Evolutionary conservation across 352 stramenopile species (phyloP), one percentile per base, ranked within the genome.

Genomic region (Phytophthora constricta): DNA sequence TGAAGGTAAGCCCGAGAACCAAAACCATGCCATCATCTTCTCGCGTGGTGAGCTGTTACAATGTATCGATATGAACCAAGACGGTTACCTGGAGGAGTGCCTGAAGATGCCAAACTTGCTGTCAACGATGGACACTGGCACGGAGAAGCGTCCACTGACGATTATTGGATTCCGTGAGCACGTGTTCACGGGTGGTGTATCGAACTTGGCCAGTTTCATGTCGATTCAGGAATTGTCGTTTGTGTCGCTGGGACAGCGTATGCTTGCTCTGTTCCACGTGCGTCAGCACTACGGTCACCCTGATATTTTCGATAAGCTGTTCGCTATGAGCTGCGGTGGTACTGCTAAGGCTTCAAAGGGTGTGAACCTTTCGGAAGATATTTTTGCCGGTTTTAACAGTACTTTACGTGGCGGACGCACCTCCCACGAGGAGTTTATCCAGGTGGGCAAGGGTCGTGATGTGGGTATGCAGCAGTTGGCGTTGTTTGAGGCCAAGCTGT

Each of bases 381-480:
- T 96, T 63, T 96, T 96, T 28, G 84, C 84, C 34, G 87, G 87
- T 82, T 96, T 94, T 62, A 94, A 94, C 76, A 89, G 79, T 26
- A 93, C 84, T 0, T 69, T 96, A 31, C 84, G 87, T 52, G 87
- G 87, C 33, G 87, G 87, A 20, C 77, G 71, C 55, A 80, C 90
- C 0, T 91, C 84, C 0, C 87, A 95, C 63, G 84, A 92, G 72
- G 87, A 95, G 64, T 93, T 93, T 50, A 90, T 93, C 43, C 87
- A 95, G 60, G 85, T 93, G 25, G 97, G 97, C 68, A 99, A 99
- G 83, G 97, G 97, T 72, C 92, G 97, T 79, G 97, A 99, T 93
- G 97, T 99, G 17, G 97, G 97, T 68, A 98, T 99, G 95, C 97
- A 98, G 72, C 97, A 99, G 73, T 92, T 99, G 42, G 98, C 98